Conservation (phyloP, 148 eudicot species). For the Cornus suecica region DNA sequence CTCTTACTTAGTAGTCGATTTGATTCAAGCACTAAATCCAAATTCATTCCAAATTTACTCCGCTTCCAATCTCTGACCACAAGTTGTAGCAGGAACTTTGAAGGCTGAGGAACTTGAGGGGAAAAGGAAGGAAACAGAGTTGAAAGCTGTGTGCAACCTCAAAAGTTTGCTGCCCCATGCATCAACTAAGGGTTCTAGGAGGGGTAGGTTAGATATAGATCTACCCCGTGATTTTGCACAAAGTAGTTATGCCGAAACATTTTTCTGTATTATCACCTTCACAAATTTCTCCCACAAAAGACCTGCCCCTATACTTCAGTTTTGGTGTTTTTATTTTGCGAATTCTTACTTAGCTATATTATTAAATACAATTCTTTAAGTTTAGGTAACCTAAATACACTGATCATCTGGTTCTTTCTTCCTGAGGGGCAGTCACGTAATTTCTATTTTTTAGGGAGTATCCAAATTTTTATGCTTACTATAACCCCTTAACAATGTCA, state of each 20-base stretch:
- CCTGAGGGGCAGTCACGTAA: neutral
- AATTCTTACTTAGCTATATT: neutral
- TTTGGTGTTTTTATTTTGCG: neutral
- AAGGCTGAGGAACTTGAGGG: too few relatives aligned
- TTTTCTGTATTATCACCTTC: too few relatives aligned
- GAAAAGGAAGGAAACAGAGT: too few relatives aligned
- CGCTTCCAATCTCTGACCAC: neutral
- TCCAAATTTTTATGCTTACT: neutral
- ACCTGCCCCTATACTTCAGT: neutral
- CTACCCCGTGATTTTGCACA: too few relatives aligned
- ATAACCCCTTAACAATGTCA: neutral
- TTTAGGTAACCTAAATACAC: too few relatives aligned
- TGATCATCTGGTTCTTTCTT: too few relatives aligned
- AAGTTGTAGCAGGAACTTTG: neutral
- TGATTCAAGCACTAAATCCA: neutral
- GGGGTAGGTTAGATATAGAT: neutral
- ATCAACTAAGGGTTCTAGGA: neutral
- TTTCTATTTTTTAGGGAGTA: too few relatives aligned
- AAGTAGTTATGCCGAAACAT: too few relatives aligned
- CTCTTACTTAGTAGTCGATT: neutral
- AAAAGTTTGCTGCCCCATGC: too few relatives aligned
- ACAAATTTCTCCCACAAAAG: too few relatives aligned
- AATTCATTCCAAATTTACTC: neutral
- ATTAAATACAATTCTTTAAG: neutral
- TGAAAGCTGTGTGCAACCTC: too few relatives aligned